These are phyloP conservation scores for Penicillium rolfsii DNA, from an alignment of 2,329 filamentous ascomycete species.

Conservation along the genomic window DNA sequence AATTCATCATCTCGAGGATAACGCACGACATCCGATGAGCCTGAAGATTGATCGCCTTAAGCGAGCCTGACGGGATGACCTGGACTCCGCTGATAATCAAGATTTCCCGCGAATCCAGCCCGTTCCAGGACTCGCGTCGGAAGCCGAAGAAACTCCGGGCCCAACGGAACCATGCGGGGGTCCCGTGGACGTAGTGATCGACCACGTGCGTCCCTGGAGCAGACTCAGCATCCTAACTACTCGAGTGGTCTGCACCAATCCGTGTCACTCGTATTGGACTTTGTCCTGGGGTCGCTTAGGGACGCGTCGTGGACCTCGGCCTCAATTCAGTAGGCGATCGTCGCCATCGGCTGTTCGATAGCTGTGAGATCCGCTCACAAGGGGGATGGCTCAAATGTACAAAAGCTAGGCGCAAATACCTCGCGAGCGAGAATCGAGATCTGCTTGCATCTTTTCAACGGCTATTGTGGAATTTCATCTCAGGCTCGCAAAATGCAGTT, in stretches of 20 bases:
- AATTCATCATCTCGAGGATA: not conserved
- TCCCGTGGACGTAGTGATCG: constrained; percentile 1
- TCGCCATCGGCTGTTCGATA: not conserved
- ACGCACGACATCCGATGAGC: not conserved
- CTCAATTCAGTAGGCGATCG: constrained; percentile 7
- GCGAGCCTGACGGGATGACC: not conserved
- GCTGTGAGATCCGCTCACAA: constrained; percentile 4
- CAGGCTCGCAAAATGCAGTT: constrained; percentile 27
- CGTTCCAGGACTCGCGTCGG: not conserved
- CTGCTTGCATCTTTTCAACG: not conserved
- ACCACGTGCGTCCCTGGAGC: not conserved
- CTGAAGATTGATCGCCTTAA: not conserved
- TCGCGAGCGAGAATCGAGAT: not conserved
- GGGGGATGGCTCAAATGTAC: not conserved
- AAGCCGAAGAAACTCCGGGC: not conserved
- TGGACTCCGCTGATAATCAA: not conserved
- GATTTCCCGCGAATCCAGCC: not conserved
- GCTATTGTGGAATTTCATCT: not conserved
- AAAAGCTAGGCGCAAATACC: constrained; percentile 1
- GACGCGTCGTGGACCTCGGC: not conserved
- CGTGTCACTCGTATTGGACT: not conserved
- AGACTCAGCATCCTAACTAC: not conserved
- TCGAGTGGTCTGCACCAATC: not conserved
- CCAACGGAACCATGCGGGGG: not conserved
- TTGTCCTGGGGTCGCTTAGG: constrained; percentile 6